Evolutionary conservation across 208 protist species (phyloP).

Genomic region (Trypanosoma cruzi): DNA sequence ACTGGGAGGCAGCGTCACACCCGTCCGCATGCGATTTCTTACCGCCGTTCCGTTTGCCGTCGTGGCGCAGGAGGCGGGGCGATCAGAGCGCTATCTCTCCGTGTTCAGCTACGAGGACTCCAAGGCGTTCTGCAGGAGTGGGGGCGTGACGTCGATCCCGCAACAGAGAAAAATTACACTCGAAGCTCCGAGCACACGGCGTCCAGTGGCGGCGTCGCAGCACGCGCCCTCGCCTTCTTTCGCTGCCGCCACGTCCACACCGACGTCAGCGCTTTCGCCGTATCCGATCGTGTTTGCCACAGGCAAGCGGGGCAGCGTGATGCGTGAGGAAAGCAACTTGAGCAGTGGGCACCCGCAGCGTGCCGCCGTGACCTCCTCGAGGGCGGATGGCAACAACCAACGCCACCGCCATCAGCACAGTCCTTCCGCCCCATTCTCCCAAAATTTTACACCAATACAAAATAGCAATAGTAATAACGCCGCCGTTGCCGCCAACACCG

Average conservation of each 20-base stretch:
- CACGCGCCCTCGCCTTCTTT: not conserved
- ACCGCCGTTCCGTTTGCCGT: constrained; percentile 59
- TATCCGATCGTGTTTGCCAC: constrained; percentile 29
- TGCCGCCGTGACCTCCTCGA: not conserved
- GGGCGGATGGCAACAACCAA: constrained; percentile 6
- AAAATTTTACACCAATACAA: no score
- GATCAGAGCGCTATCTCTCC: constrained; percentile 45
- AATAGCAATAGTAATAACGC: no score
- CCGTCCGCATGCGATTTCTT: constrained; percentile 65
- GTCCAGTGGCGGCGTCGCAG: not conserved
- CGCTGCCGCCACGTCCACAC: not conserved
- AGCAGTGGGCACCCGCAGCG: not conserved
- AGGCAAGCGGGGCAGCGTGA: constrained; percentile 2
- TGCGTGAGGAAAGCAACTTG: constrained; percentile 9
- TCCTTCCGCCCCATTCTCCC: no score
- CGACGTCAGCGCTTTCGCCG: not conserved
- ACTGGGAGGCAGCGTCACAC: constrained; percentile 38
- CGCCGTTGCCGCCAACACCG: constrained; percentile 10
- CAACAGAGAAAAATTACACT: constrained; percentile 51
- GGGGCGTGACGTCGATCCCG: constrained; percentile 10
- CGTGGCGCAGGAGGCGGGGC: constrained; percentile 46
- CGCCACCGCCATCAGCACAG: not conserved
- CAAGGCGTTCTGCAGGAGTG: constrained; percentile 27
- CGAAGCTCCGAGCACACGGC: constrained; percentile 9
- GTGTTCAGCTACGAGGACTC: constrained; percentile 81